Conservation (phyloP, 2,329 filamentous ascomycete genomes). For the Cordyceps cateniannulata region DNA sequence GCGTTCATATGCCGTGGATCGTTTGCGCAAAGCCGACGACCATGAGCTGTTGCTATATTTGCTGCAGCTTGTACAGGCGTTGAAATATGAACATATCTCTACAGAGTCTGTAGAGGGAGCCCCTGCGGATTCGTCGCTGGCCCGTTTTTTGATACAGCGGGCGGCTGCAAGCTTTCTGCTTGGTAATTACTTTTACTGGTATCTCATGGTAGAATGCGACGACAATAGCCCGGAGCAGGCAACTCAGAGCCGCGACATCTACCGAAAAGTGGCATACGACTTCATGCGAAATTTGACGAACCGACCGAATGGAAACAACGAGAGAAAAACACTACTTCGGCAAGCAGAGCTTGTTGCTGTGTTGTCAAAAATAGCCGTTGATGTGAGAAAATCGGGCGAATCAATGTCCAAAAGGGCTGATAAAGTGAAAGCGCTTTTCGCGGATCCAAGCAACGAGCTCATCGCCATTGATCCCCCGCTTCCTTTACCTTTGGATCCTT, state of each 20-base stretch:
- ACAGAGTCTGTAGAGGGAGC: conserved; percentile 50
- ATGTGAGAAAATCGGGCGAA: conserved; percentile 75
- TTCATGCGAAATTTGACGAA: conserved; percentile 87
- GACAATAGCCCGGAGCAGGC: conserved; percentile 72
- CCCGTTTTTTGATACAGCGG: conserved; percentile 79
- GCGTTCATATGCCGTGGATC: conserved; percentile 86
- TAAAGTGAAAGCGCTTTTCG: conserved; percentile 73
- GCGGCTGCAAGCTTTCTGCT: conserved; percentile 84
- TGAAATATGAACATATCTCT: conserved; percentile 83
- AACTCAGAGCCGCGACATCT: conserved; percentile 72
- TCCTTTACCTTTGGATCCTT: conserved; percentile 82
- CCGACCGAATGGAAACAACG: conserved; percentile 61
- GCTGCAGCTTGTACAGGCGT: conserved; percentile 86
- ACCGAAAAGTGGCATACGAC: conserved; percentile 88
- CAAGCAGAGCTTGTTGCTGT: conserved; percentile 88
- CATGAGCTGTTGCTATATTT: conserved; percentile 87
- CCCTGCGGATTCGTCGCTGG: conserved; percentile 73
- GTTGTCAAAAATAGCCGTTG: conserved; percentile 80
- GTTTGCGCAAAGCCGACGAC: conserved; percentile 86
- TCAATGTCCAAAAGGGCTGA: conserved; percentile 77
- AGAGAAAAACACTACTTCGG: conserved; percentile 68
- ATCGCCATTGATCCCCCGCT: conserved; percentile 76
- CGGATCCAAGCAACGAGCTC: conserved; percentile 87
- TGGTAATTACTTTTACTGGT: conserved; percentile 97
- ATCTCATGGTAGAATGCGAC: conserved; percentile 95